Evolutionary conservation across 495 filamentous ascomycete genomes (phyloP).

Genomic region (Lentithecium fluviatile): DNA sequence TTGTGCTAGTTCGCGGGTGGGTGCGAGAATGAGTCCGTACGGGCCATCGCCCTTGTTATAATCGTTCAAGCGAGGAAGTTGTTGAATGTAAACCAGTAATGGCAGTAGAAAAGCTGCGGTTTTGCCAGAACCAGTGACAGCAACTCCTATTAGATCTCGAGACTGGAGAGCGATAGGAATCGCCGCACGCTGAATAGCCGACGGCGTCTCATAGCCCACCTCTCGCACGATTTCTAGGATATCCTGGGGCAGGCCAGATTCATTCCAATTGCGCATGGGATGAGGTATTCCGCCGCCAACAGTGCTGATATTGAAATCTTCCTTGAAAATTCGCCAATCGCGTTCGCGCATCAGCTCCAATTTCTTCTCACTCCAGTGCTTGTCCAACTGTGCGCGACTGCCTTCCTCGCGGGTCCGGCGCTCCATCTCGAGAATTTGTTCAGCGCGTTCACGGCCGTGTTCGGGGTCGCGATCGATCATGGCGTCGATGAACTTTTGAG

Average conservation of each 20-base stretch:
- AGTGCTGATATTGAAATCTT: slow-evolving; percentile 95
- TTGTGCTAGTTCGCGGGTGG: slow-evolving; percentile 97
- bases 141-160: slow-evolving; percentile 94
- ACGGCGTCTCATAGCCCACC: slow-evolving; percentile 92
- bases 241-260: slow-evolving; percentile 76
- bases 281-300: slow-evolving; percentile 90
- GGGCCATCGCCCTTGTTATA: slow-evolving; percentile 92
- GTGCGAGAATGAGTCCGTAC: slow-evolving; percentile 93
- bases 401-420: slow-evolving; percentile 72
- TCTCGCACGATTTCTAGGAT: slow-evolving; percentile 78
- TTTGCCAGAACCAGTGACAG: slow-evolving; percentile 98
- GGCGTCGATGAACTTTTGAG: slow-evolving; percentile 72
- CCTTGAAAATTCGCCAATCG: slow-evolving; percentile 99
- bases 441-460: slow-evolving; percentile 72
- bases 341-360: slow-evolving; percentile 95
- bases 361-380: slow-evolving; percentile 97
- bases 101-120: slow-evolving; percentile 94
- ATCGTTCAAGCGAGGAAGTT: slow-evolving; percentile 81
- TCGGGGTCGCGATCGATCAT: slow-evolving; percentile 77
- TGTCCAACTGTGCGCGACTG: slow-evolving; percentile 67
- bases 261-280: slow-evolving; percentile 93
- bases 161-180: slow-evolving; percentile 94
- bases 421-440: slow-evolving; percentile 87
- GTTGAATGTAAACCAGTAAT: slow-evolving; percentile 93
- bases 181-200: slow-evolving; percentile 86